phyloP scores from a whole-genome alignment of 2,329 filamentous ascomycete species.

The Chaetomiaceae sp. region DNA sequence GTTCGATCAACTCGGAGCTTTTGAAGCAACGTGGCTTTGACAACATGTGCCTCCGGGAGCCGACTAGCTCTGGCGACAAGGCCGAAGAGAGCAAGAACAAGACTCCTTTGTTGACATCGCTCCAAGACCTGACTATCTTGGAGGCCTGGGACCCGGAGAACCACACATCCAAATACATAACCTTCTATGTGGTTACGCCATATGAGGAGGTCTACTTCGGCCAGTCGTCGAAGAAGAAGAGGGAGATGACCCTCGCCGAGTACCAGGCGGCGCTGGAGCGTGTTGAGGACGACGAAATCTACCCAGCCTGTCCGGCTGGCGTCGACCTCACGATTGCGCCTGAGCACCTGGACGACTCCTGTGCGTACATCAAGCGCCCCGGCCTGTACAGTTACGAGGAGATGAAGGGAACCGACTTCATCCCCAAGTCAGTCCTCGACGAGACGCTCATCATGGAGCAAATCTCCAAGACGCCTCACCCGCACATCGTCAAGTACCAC shows the following conservation, averaged over 20 bases:
- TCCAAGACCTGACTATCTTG: background rate
- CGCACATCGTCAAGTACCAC: conserved; percentile 24
- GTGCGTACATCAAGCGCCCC: conserved; percentile 3
- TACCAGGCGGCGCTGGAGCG: background rate
- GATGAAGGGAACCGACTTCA: background rate
- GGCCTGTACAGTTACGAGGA: conserved; percentile 6
- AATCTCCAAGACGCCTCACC: conserved; percentile 7
- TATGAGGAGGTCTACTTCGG: background rate
- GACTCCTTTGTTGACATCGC: background rate
- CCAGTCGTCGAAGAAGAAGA: background rate
- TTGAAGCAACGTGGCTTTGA: background rate
- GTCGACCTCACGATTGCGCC: background rate
- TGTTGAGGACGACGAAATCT: background rate
- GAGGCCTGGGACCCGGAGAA: background rate
- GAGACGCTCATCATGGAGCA: conserved; percentile 15
- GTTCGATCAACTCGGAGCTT: background rate
- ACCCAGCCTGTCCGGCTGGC: background rate
- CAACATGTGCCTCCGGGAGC: background rate
- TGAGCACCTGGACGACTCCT: background rate
- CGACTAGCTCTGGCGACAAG: background rate
- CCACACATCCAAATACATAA: background rate
- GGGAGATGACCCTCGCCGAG: background rate
- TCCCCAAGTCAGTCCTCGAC: conserved; percentile 4
- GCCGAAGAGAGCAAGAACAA: background rate
- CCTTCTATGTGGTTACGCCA: background rate